Percentiles rank a stretch among this genome's conserved stretches.
These are phyloP conservation scores for Penstemon davidsonii DNA, from an alignment of 257 asterid genomes.

Conservation along the genomic window DNA sequence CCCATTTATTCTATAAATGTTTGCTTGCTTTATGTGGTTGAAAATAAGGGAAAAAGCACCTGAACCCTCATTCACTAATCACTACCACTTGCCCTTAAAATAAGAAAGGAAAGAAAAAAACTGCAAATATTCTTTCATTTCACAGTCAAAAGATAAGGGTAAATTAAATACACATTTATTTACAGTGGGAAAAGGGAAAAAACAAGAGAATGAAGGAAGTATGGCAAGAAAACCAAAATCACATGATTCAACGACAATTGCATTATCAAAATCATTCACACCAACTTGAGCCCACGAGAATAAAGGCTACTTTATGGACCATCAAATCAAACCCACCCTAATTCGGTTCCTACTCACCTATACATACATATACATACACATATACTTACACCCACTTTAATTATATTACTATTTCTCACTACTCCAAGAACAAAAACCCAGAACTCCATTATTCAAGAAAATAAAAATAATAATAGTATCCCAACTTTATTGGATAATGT, in stretches of 20 bases:
- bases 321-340: conserved; percentile 31
- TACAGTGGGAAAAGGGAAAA: neutral
- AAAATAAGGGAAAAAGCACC: conserved; percentile 13
- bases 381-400: neutral
- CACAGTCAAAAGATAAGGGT: conserved; percentile 16
- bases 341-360: conserved; percentile 5
- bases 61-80: conserved; percentile 5
- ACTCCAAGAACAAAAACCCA: conserved; percentile 14
- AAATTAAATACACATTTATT: neutral
- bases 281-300: conserved; percentile 59
- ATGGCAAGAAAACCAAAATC: conserved; percentile 43
- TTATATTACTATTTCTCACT: conserved; percentile 7
- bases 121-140: neutral
- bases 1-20: conserved; percentile 12
- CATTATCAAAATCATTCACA: conserved; percentile 53
- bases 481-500: conserved; percentile 15
- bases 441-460: conserved; percentile 18
- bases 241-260: conserved; percentile 55
- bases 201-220: conserved; percentile 40
- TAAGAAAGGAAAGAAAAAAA: conserved; percentile 27
- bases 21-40: conserved; percentile 12
- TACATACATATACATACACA: conserved; percentile 15
- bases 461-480: neutral
- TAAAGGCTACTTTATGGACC: conserved; percentile 54
- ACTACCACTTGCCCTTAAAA: conserved; percentile 21